A percentile compares a stretch with the other conserved stretches of the same genome.
Conservation (phyloP, 176 grass and related monocot species). For the Bothriochloa decipiens region DNA sequence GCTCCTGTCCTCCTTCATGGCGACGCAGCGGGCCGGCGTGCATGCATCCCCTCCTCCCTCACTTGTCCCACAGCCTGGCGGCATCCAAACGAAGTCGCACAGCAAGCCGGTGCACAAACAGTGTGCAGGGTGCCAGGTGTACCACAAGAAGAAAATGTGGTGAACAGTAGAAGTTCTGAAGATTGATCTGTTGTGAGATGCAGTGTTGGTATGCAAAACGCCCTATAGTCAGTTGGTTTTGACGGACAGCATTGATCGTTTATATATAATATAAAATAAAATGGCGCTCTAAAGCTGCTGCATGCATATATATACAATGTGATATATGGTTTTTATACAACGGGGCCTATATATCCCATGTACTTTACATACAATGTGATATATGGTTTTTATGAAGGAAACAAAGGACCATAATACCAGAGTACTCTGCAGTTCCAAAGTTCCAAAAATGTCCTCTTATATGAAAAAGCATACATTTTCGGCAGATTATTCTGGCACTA, state of each 20-base stretch:
- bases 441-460: slow-evolving; percentile 23
- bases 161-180: slow-evolving; percentile 36
- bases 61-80: no score
- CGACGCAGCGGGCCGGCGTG: no score
- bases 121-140: no score
- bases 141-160: slow-evolving; percentile 48
- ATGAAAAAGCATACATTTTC: slow-evolving; percentile 36
- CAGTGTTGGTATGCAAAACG: slow-evolving; percentile 31
- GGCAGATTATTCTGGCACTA: not conserved
- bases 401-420: not conserved
- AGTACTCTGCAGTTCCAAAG: slow-evolving; percentile 1
- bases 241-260: slow-evolving; percentile 7
- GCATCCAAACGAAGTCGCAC: no score
- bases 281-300: not conserved
- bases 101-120: no score
- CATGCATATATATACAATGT: slow-evolving; percentile 17
- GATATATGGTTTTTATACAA: not conserved
- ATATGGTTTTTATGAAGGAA: not conserved
- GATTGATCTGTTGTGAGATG: slow-evolving; percentile 44
- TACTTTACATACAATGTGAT: not conserved
- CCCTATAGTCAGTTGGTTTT: slow-evolving; percentile 24
- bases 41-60: no score
- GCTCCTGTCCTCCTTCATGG: no score
- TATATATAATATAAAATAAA: not conserved
- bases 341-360: slow-evolving; percentile 16